Evolutionary conservation across 1,139 yeast species (phyloP).

Genomic region (Yamadazyma siamensis): DNA sequence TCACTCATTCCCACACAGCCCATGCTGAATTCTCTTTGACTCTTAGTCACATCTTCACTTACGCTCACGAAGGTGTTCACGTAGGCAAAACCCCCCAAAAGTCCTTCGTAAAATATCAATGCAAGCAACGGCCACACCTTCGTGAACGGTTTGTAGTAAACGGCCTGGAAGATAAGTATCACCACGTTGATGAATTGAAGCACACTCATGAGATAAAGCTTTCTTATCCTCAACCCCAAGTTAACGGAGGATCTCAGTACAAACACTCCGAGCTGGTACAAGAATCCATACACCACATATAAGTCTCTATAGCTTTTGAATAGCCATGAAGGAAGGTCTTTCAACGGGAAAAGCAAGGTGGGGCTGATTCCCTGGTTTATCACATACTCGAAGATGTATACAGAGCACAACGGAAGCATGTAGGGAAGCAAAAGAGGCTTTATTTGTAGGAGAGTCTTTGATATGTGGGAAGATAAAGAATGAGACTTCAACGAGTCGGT

Average conservation of each 20-base stretch:
- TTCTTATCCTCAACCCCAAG: conserved; percentile 53
- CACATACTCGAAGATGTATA: conserved; percentile 80
- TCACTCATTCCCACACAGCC: conserved; percentile 95
- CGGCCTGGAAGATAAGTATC: conserved; percentile 61
- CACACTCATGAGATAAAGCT: conserved; percentile 58
- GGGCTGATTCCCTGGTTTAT: conserved; percentile 93
- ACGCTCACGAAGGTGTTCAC: conserved; percentile 84
- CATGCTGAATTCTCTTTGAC: conserved; percentile 78
- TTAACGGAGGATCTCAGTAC: conserved; percentile 81
- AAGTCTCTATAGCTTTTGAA: conserved; percentile 75
- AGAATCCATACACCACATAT: conserved; percentile 88
- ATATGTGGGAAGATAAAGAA: conserved; percentile 17
- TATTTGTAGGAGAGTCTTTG: conserved; percentile 39
- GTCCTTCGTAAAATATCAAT: conserved; percentile 78
- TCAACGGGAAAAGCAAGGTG: conserved; percentile 73
- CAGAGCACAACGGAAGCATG: conserved; percentile 80
- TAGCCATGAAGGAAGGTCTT: conserved; percentile 55
- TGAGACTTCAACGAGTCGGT: no score
- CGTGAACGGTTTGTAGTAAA: conserved; percentile 53
- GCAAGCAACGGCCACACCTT: conserved; percentile 57
- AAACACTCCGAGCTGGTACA: conserved; percentile 91
- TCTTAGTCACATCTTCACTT: conserved; percentile 54
- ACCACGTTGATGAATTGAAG: conserved; percentile 68
- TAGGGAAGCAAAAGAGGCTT: conserved; percentile 59
- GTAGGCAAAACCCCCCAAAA: conserved; percentile 86